Conservation (phyloP, 2,329 filamentous ascomycete genomes). For the Myriosclerotinia curreyana region DNA sequence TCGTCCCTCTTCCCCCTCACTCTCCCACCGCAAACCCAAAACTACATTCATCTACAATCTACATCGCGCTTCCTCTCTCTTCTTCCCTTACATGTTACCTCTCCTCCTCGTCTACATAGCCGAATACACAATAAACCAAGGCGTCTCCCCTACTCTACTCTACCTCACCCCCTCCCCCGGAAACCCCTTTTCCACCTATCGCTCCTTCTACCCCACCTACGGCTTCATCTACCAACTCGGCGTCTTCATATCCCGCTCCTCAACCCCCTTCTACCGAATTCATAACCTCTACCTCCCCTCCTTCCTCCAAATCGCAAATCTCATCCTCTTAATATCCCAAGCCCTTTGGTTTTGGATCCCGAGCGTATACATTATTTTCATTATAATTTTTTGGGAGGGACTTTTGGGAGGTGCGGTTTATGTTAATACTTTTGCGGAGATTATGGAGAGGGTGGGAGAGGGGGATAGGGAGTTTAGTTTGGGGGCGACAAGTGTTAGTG, state of each 20-base stretch:
- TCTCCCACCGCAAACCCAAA: constrained; percentile 1
- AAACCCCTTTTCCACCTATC: constrained; percentile 76
- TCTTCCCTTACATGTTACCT: constrained; percentile 83
- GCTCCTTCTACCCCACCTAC: constrained; percentile 93
- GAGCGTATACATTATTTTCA: constrained; percentile 79
- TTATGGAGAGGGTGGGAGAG: constrained; percentile 74
- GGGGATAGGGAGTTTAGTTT: constrained; percentile 88
- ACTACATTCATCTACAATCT: constrained; percentile 51
- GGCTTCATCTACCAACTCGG: constrained; percentile 92
- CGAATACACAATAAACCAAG: constrained; percentile 97
- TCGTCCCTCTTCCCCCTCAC: constrained; percentile 14
- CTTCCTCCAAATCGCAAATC: constrained; percentile 75
- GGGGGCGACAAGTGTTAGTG: constrained; percentile 85
- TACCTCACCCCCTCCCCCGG: constrained; percentile 80
- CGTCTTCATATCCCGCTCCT: constrained; percentile 91
- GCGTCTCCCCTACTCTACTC: constrained; percentile 82
- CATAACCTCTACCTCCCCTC: constrained; percentile 79
- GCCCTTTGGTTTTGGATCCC: constrained; percentile 79
- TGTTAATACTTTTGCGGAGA: constrained; percentile 93
- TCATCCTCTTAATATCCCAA: constrained; percentile 70
- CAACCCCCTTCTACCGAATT: constrained; percentile 80
- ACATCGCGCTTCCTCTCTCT: constrained; percentile 63
- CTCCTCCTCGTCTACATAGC: constrained; percentile 89
- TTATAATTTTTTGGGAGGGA: constrained; percentile 90
- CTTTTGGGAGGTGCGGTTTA: constrained; percentile 88